These are phyloP conservation scores for Niveomyces coronatus DNA, from an alignment of 2,329 filamentous ascomycete species.

Conservation along the genomic window DNA sequence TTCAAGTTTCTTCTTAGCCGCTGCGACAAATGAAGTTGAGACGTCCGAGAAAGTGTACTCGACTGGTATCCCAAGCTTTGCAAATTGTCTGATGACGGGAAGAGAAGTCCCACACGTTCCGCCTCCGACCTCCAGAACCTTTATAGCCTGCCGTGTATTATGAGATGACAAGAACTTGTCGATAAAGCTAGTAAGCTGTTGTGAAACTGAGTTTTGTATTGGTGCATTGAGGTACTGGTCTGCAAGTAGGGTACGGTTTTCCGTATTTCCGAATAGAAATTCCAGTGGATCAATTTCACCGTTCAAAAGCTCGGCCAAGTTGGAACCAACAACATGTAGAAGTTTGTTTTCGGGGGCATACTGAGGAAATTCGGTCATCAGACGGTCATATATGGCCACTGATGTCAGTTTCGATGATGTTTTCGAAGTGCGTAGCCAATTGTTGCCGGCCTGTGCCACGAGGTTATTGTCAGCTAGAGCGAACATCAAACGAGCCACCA, in stretches of 20 bases:
- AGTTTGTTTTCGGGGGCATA: background rate
- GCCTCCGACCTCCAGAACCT: too few species aligned
- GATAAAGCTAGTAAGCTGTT: background rate
- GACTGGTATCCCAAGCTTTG: too few species aligned
- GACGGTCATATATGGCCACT: too few species aligned
- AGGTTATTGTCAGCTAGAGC: background rate
- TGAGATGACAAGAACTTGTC: background rate
- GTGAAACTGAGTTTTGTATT: background rate
- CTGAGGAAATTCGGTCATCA: background rate
- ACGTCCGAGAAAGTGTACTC: background rate
- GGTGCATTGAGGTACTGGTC: background rate
- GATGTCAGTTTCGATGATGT: too few species aligned
- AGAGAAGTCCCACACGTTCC: too few species aligned
- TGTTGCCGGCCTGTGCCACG: too few species aligned
- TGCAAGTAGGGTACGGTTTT: conserved; percentile 12
- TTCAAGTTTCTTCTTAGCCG: background rate
- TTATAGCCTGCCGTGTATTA: background rate
- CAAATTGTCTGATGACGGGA: too few species aligned
- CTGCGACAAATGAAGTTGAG: background rate
- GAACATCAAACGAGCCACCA: background rate
- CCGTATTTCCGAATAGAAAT: conserved; percentile 18
- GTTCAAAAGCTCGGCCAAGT: conserved; percentile 8
- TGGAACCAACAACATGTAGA: background rate
- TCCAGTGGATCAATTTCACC: conserved; percentile 19
- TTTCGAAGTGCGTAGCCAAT: conserved; percentile 11